Evolutionary conservation across 192 early-diverging fungal genomes (phyloP), one percentile per base, ranked within the genome.

Genomic region (Chytriomyces confervae): DNA sequence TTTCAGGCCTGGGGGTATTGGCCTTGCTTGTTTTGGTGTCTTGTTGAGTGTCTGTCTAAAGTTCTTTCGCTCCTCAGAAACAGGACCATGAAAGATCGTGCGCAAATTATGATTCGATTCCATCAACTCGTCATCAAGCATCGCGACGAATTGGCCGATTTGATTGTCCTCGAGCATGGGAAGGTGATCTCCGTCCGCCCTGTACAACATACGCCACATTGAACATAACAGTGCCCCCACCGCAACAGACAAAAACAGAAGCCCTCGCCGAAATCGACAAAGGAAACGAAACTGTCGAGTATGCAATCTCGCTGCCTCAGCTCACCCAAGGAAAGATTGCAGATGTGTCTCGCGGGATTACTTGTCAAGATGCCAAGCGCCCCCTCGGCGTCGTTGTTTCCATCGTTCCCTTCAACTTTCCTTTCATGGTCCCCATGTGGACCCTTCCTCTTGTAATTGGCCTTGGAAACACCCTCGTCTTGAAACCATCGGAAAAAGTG

Each of bases 341-440:
- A 2, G 88, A 91, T 27, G 94, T 95, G 11, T 88, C 87, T 47
- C 81, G 89, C 63, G 77, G 77, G 50, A 71, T 94, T 13, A 77
- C 83, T 50, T 94, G 93, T 77, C 83, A 83, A 50, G 92, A 93
- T 68, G 85, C 86, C 49, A 83, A 88, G 3, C 82, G 85, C 48
- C 87, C 93, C 13, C 79, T 94, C 61, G 94, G 94, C 9, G 93
- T 94, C 23, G 92, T 92, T n/a, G 89, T 82, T 9, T 86, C 89
- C 3, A 93, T 95, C 7, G 93, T 94, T 53, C 94, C 94, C 5
- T 94, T 95, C 81, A 85, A 94, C 73, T 94, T 94, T 77, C 93
- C 93, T 5, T 88, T 93, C 74, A 94, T 94, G 93, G 66, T 94
- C 5, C 93, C 93, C 36, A 88, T 92, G 83, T 95, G 94, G 94